phyloP scores from a whole-genome alignment of 192 early-diverging fungal species.

The Coemansia sp. region DNA sequence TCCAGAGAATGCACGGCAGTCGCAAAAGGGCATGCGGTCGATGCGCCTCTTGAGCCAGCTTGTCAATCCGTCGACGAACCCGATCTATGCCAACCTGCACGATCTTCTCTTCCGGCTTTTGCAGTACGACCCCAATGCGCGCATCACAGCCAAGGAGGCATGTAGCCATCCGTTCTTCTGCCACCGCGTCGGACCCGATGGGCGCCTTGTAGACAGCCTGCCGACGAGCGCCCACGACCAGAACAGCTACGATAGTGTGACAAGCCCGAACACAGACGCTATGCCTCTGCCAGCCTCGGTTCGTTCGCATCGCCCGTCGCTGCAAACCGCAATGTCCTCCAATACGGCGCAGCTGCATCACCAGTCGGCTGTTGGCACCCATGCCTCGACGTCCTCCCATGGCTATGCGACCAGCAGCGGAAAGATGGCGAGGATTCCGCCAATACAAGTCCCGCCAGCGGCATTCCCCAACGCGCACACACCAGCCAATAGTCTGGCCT shows the following conservation, averaged over 20 bases:
- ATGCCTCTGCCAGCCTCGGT: constrained; percentile 3
- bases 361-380: constrained; percentile 10
- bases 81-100: constrained; percentile 58
- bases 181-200: constrained; percentile 54
- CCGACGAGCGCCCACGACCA: constrained; percentile 7
- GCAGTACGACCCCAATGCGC: constrained; percentile 72
- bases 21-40: constrained; percentile 39
- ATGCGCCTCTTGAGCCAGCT: constrained; percentile 51
- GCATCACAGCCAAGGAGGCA: constrained; percentile 83
- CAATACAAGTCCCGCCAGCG: not conserved
- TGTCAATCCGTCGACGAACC: constrained; percentile 49
- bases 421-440: constrained; percentile 2
- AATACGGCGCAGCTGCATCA: constrained; percentile 7
- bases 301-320: constrained; percentile 30
- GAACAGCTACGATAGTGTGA: not conserved
- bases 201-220: constrained; percentile 30
- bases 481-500: constrained; percentile 1
- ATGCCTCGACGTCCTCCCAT: constrained; percentile 2
- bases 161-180: constrained; percentile 84
- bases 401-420: not conserved
- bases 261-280: constrained; percentile 11
- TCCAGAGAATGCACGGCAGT: constrained; percentile 40
- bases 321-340: constrained; percentile 11
- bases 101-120: constrained; percentile 75
- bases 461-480: not conserved